Base-by-base conservation (phyloP, 2,329 filamentous ascomycete species). In the Didymella lethalis region DNA sequence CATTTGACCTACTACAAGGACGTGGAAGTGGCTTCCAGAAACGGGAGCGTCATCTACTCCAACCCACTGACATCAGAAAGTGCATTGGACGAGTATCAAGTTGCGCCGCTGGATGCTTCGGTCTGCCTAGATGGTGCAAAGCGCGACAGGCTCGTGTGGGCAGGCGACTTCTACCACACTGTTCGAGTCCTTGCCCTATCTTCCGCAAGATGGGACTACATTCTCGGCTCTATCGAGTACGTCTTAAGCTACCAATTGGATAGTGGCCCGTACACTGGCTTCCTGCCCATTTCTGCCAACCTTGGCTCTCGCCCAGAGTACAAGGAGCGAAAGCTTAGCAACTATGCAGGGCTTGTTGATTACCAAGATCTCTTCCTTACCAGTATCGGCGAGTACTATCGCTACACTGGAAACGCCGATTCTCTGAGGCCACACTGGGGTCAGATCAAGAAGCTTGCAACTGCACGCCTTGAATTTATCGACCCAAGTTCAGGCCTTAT, bases 401-500 rank as follows among this genome's bases (percentile, higher is more conserved):
- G 55, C 3, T 64, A 65, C 23, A 69, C 64, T 31, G 70, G 64
- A 2, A 63, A 73, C 44, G 28, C 57, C 0, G 26, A 55, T 8
- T 61, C 61, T 26, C 49, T 75, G 25, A 32, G 47, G 25, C 43
- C 51, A 2, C 63, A 68, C 44, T 75, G 72, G 71, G 20, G 41
- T 1, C 48, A 67, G 3, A 69, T 74, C 48, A 75, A 71, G 36
- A 63, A 53, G 26, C 57, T 65, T 25, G 64, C 54, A 10, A 38
- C 44, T 8, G 64, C 70, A 0, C 66, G 67, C 26, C 32, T 72
- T 28, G 59, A 48, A 0, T 72, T 70, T 36, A 67, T 74, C n/a
- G 69, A 76, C 53, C 64, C 64, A 1, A 23, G 48, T 7, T 67
- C 70, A 2, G 70, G 68, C 2, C 64, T 76, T 12, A 59, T 73